These are phyloP conservation scores for Leccinum proximum DNA, from an alignment of 1,284 basidiomycete genomes.

Conservation along the genomic window DNA sequence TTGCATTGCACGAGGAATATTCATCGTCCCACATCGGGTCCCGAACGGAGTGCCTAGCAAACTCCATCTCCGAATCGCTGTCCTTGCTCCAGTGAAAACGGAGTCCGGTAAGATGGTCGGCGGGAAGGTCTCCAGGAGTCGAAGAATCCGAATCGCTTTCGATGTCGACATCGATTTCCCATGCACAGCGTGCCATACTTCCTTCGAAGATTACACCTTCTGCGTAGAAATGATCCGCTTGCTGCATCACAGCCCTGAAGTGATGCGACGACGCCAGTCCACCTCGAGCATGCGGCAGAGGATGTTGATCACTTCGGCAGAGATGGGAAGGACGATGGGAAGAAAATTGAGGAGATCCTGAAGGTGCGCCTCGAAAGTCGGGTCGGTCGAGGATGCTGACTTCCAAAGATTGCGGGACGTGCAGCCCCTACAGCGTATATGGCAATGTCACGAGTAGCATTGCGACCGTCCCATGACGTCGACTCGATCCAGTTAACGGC, in stretches of 20 bases:
- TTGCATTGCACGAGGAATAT: constrained; percentile 36
- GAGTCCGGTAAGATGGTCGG: constrained; percentile 32
- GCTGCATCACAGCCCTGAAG: constrained; percentile 65
- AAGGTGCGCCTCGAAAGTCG: constrained; percentile 71
- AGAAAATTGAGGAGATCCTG: constrained; percentile 63
- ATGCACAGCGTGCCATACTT: constrained; percentile 78
- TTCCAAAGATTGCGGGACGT: constrained; percentile 87
- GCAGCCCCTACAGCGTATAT: no score
- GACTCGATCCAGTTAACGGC: no score
- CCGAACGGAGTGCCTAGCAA: constrained; percentile 41
- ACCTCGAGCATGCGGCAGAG: constrained; percentile 70
- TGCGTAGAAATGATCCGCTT: constrained; percentile 68
- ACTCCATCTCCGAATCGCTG: constrained; percentile 61
- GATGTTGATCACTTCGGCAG: constrained; percentile 63
- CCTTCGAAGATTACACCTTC: constrained; percentile 75
- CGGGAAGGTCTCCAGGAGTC: constrained; percentile 26
- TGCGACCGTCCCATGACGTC: no score
- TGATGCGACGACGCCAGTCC: constrained; percentile 68
- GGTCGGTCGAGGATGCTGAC: constrained; percentile 81
- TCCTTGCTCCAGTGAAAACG: constrained; percentile 64
- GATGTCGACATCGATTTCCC: constrained; percentile 73
- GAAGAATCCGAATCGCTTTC: constrained; percentile 51
- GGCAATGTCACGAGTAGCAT: no score
- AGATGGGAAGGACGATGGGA: constrained; percentile 73
- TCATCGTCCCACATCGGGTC: constrained; percentile 37